phyloP scores from a whole-genome alignment of 78 protist species.

The Chrysochromulina tobinii region DNA sequence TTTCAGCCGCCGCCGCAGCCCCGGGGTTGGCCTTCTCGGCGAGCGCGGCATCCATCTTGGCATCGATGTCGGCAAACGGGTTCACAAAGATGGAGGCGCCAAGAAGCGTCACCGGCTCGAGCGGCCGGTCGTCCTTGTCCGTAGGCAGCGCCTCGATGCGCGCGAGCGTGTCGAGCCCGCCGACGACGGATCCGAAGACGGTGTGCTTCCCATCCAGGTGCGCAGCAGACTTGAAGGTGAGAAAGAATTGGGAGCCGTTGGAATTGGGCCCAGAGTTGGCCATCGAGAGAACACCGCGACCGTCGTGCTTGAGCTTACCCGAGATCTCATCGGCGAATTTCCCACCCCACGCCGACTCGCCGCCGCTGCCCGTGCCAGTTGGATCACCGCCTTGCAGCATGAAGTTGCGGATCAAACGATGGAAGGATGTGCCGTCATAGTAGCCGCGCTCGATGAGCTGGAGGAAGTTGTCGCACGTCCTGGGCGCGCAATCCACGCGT shows the following conservation, averaged over 20 bases:
- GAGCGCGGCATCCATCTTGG: not conserved
- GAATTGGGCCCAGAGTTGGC: conserved; percentile 40
- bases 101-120: not conserved
- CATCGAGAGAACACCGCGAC: conserved; percentile 44
- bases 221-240: conserved; percentile 29
- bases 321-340: conserved; percentile 38
- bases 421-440: conserved; percentile 33
- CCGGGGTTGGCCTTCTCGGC: not conserved
- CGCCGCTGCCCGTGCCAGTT: conserved; percentile 50
- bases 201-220: conserved; percentile 49
- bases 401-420: conserved; percentile 34
- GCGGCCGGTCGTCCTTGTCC: not conserved
- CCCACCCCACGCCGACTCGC: conserved; percentile 37
- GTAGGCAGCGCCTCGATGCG: not conserved
- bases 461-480: conserved; percentile 49
- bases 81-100: not conserved
- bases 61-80: not conserved
- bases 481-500: not conserved
- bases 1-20: not conserved
- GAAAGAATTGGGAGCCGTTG: conserved; percentile 17
- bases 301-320: not conserved
- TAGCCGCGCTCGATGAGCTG: not conserved
- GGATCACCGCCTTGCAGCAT: conserved; percentile 62
- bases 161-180: conserved; percentile 3
- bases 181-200: conserved; percentile 54